A percentile compares a stretch with the other conserved stretches of the same genome.
These are phyloP conservation scores for Pelargonium citronellum DNA, from an alignment of 441 rosid genomes.

Conservation along the genomic window DNA sequence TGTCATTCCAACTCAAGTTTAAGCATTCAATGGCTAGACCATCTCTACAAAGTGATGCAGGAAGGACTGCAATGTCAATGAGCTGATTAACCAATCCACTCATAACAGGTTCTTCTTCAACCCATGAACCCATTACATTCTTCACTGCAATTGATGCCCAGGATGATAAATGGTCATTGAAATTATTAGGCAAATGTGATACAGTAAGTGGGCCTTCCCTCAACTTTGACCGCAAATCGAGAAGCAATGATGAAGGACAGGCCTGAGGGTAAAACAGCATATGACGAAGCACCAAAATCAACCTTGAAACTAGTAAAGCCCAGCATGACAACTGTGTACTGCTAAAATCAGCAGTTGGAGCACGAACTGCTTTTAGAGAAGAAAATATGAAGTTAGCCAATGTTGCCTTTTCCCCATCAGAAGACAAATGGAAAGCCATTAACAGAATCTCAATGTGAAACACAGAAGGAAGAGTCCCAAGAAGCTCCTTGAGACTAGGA, in stretches of 20 bases:
- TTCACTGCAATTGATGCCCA: constrained; percentile 58
- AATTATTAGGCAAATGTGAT: constrained; percentile 34
- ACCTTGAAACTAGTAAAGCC: constrained; percentile 87
- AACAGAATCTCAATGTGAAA: constrained; percentile 94
- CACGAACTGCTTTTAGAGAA: constrained; percentile 44
- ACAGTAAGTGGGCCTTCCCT: constrained; percentile 57
- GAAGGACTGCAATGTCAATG: constrained; percentile 63
- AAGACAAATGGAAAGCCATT: constrained; percentile 91
- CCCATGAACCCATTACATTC: constrained; percentile 44
- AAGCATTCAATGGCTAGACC: constrained; percentile 47
- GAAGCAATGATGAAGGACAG: constrained; percentile 75
- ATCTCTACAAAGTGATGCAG: constrained; percentile 52
- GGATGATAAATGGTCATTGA: constrained; percentile 61
- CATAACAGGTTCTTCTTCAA: constrained; percentile 57
- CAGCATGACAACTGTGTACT: constrained; percentile 68
- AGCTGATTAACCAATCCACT: constrained; percentile 60
- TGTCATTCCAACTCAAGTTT: constrained; percentile 50
- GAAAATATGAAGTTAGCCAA: constrained; percentile 56
- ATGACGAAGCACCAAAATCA: constrained; percentile 81
- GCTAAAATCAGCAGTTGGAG: constrained; percentile 39
- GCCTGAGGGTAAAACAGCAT: constrained; percentile 66
- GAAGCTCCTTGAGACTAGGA: constrained; percentile 56
- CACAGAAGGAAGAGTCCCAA: constrained; percentile 74
- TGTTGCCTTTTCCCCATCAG: constrained; percentile 62
- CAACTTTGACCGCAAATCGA: constrained; percentile 70